Evolutionary conservation across 148 eudicot species (phyloP).

Genomic region (Rhododendron vialii): DNA sequence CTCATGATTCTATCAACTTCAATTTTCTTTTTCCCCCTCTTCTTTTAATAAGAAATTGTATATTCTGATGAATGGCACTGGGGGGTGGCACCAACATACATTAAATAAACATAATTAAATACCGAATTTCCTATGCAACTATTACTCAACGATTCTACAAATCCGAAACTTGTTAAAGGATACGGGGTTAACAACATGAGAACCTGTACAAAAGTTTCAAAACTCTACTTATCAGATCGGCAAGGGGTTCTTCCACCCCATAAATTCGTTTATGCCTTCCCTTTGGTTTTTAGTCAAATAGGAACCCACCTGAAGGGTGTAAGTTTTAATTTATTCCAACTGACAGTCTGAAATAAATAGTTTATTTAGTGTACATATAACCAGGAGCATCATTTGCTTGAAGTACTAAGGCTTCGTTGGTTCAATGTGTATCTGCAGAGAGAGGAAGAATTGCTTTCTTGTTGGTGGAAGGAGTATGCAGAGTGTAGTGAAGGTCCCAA

Average conservation of each 20-base stretch:
- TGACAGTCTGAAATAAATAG: not conserved
- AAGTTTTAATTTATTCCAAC: not conserved
- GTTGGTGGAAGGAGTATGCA: constrained; percentile 98
- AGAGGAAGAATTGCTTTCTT: constrained; percentile 86
- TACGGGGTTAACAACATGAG: not conserved
- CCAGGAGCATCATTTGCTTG: not conserved
- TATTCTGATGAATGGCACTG: not conserved
- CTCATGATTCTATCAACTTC: not conserved
- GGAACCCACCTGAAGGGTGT: not conserved
- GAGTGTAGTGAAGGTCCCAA: constrained; percentile 96
- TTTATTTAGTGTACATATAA: not conserved
- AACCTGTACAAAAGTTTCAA: not conserved
- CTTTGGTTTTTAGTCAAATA: not conserved
- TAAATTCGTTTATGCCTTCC: not conserved
- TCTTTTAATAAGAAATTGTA: too few relatives aligned
- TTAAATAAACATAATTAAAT: too few relatives aligned
- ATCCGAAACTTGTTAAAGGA: not conserved
- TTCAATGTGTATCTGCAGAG: constrained; percentile 36
- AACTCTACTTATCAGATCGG: not conserved
- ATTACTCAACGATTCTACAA: not conserved
- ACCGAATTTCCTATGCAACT: not conserved
- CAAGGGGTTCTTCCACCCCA: not conserved
- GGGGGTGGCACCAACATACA: not conserved
- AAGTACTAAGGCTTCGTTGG: not conserved
- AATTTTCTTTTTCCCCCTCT: not conserved